A percentile compares a stretch with the other conserved stretches of the same genome.
These are phyloP conservation scores for Atalantia buxifolia DNA, from an alignment of 345 rosid species.

Conservation along the genomic window DNA sequence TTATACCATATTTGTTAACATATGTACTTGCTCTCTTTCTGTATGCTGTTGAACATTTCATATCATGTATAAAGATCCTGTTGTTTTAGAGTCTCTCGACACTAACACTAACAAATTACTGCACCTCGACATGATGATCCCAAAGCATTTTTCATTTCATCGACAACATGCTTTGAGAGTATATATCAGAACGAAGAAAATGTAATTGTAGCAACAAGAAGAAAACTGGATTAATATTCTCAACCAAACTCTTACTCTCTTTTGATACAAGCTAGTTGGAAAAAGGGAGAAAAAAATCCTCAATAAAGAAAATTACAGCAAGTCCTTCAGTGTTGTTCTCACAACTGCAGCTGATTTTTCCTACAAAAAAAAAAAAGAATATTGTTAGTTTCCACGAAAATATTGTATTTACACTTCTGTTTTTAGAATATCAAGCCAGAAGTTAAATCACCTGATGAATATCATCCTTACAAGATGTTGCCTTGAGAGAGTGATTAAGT, in stretches of 20 bases:
- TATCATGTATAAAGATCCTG: background rate
- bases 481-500: slow-evolving; percentile 34
- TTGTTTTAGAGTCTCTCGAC: background rate
- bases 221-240: background rate
- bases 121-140: background rate
- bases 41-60: background rate
- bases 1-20: background rate
- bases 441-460: slow-evolving; percentile 7
- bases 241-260: background rate
- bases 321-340: slow-evolving; percentile 50
- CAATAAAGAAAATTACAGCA: slow-evolving; percentile 23
- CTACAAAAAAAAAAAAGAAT: slow-evolving; percentile 24
- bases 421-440: background rate
- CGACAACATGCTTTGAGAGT: background rate
- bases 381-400: background rate
- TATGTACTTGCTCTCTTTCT: background rate
- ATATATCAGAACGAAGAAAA: background rate
- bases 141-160: background rate
- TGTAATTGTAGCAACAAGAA: background rate
- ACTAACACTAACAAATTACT: background rate
- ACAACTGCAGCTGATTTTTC: slow-evolving; percentile 29
- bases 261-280: background rate
- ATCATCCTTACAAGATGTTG: slow-evolving; percentile 13
- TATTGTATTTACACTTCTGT: background rate
- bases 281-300: background rate